phyloP scores from a whole-genome alignment of 805 yeast species.

The Candida patagonica region DNA sequence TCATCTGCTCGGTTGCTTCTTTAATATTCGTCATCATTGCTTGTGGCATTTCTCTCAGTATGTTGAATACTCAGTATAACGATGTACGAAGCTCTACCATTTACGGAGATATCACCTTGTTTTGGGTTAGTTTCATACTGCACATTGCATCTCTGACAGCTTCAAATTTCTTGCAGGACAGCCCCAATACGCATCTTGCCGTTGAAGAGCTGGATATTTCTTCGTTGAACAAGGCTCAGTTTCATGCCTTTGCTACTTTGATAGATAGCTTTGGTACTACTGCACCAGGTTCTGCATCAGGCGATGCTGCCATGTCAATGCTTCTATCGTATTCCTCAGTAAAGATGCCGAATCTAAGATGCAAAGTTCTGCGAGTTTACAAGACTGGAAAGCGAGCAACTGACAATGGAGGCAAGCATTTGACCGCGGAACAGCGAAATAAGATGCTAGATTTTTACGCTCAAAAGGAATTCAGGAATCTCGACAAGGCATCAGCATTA shows the following conservation, averaged over 20 bases:
- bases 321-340: slow-evolving; percentile 25
- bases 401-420: not conserved
- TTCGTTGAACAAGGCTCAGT: slow-evolving; percentile 19
- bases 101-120: slow-evolving; percentile 1
- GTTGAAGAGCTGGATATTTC: slow-evolving; percentile 25
- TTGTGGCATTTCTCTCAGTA: slow-evolving; percentile 15
- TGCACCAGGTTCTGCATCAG: slow-evolving; percentile 26
- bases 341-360: slow-evolving; percentile 21
- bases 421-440: slow-evolving; percentile 21
- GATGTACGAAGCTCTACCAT: slow-evolving; percentile 2
- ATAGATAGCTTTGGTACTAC: slow-evolving; percentile 25
- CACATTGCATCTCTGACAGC: slow-evolving; percentile 18
- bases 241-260: slow-evolving; percentile 24
- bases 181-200: slow-evolving; percentile 22
- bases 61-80: not conserved
- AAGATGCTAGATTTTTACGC: slow-evolving; percentile 22
- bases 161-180: slow-evolving; percentile 15
- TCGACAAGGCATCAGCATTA: slow-evolving; percentile 22
- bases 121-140: slow-evolving; percentile 13
- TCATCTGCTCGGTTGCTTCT: slow-evolving; percentile 9
- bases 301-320: slow-evolving; percentile 26
- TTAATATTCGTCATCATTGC: slow-evolving; percentile 16
- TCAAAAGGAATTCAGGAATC: slow-evolving; percentile 5
- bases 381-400: slow-evolving; percentile 13
- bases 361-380: slow-evolving; percentile 27